Conservation (phyloP, 208 protist species). For the Leishmania mexicana region DNA sequence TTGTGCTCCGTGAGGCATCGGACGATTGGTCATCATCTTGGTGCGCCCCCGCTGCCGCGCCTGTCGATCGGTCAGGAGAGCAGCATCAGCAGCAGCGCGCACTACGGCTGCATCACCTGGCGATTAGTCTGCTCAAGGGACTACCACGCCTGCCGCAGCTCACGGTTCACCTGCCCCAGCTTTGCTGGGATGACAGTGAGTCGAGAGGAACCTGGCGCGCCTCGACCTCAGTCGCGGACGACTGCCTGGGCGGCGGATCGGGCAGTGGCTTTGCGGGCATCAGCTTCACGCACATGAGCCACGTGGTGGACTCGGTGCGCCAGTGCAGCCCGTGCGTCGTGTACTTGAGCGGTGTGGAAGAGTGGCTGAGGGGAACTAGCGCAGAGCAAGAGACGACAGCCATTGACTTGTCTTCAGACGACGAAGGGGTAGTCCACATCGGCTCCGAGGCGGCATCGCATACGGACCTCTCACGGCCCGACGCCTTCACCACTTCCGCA, state of each 20-base stretch:
- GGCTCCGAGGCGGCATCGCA: not conserved
- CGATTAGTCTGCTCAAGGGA: constrained; percentile 30
- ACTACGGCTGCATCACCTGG: constrained; percentile 47
- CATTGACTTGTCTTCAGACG: constrained; percentile 3
- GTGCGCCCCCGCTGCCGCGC: constrained; percentile 14
- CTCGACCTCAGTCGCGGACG: constrained; percentile 18
- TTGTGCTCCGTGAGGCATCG: constrained; percentile 41
- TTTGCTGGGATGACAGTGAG: constrained; percentile 27
- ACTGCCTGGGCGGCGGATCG: constrained; percentile 4
- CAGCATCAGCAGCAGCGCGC: constrained; percentile 36
- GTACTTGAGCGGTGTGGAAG: constrained; percentile 60
- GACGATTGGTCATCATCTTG: not conserved
- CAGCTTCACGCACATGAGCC: constrained; percentile 53
- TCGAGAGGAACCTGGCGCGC: constrained; percentile 21
- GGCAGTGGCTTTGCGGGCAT: not conserved
- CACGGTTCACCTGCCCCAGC: constrained; percentile 20
- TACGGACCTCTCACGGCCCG: not conserved
- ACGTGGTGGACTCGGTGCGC: constrained; percentile 52
- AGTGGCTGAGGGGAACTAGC: constrained; percentile 54
- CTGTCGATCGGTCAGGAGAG: not conserved
- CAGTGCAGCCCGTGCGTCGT: constrained; percentile 66
- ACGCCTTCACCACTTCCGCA: not conserved
- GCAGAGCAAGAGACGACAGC: not conserved
- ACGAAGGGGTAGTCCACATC: not conserved
- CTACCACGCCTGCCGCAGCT: constrained; percentile 20